Conservation (phyloP, 768 basidiomycete species). For the Leccinellum luteum region DNA sequence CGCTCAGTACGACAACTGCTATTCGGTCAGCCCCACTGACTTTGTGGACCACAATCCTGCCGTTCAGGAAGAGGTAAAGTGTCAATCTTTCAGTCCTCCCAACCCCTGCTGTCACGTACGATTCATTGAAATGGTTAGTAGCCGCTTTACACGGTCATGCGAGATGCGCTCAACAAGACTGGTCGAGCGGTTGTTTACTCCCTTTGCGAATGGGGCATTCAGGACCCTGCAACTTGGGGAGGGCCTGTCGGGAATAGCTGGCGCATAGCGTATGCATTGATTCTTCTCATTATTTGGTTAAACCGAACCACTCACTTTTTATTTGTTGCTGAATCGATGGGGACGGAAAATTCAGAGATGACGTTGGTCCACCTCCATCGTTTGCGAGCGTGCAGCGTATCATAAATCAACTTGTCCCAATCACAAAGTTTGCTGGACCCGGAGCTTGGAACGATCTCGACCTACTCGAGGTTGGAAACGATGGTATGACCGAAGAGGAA, state of each 20-base stretch:
- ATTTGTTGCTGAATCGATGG: background rate
- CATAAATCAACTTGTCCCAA: slow-evolving; percentile 36
- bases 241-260: slow-evolving; percentile 48
- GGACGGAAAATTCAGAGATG: background rate
- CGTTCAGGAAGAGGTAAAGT: slow-evolving; percentile 3
- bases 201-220: slow-evolving; percentile 51
- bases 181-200: slow-evolving; percentile 40
- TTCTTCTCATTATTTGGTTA: background rate
- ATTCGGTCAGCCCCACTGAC: slow-evolving; percentile 1
- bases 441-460: slow-evolving; percentile 53
- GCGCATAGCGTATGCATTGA: slow-evolving; percentile 41
- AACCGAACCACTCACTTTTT: background rate
- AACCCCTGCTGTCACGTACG: background rate
- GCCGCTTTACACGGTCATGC: slow-evolving; percentile 5
- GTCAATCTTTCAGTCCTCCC: background rate
- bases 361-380: slow-evolving; percentile 10
- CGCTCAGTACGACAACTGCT: slow-evolving; percentile 16
- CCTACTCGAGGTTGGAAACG: slow-evolving; percentile 52
- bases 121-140: background rate
- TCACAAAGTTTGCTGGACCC: slow-evolving; percentile 46
- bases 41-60: slow-evolving; percentile 1
- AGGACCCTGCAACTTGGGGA: slow-evolving; percentile 51
- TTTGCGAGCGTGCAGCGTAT: slow-evolving; percentile 14
- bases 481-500: slow-evolving; percentile 33
- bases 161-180: slow-evolving; percentile 4